Evolutionary conservation across 2,329 filamentous ascomycete species (phyloP), one percentile per base, ranked within the genome.

Genomic region (Zymoseptoria brevis): DNA sequence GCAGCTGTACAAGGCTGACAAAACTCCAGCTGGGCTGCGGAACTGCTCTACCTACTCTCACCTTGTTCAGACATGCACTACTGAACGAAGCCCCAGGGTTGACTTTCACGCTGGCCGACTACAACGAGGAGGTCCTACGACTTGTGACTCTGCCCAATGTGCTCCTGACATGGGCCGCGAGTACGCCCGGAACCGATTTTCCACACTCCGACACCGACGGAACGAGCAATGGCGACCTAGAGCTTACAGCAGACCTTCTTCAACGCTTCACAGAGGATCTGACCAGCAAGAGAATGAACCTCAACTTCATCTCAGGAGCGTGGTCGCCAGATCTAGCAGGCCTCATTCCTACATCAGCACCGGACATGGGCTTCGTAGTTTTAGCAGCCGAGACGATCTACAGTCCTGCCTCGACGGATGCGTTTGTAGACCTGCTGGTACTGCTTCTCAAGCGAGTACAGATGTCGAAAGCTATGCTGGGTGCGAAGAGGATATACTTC

Each of bases 381-480:
- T 75, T 94, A 1, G 89, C 86, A 0, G 87, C 88, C 0, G 89
- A 94, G 74, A 94, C 89, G 0, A 93, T 94, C 51, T 94, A 94
- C 74, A 90, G 86, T 2, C 88, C 88, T 0, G 84, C 85, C 59
- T 86, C 87, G 0, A 80, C 91, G 21, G 76, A 77, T 41, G 80
- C 84, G 0, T 94, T 93, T 69, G 83, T 86, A 0, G 82, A 87
- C 48, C 85, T 85, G 4, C 76, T 91, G 11, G 79, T 87, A 50
- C 75, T 75, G 3, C 75, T 89, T 16, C 75, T 91, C 51, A 68
- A 69, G 51, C 66, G 75, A 13, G 77, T 85, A 54, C 76, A 79
- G 55, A 75, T 76, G 55, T 83, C 84, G 0, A 81, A 81, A 54
- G 85, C 87, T 1, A 76, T 90, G 19, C 81, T 93, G 4, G 89